These are phyloP conservation scores for Purpureocillium lavendulum DNA, from an alignment of 2,329 filamentous ascomycete genomes.

Conservation along the genomic window DNA sequence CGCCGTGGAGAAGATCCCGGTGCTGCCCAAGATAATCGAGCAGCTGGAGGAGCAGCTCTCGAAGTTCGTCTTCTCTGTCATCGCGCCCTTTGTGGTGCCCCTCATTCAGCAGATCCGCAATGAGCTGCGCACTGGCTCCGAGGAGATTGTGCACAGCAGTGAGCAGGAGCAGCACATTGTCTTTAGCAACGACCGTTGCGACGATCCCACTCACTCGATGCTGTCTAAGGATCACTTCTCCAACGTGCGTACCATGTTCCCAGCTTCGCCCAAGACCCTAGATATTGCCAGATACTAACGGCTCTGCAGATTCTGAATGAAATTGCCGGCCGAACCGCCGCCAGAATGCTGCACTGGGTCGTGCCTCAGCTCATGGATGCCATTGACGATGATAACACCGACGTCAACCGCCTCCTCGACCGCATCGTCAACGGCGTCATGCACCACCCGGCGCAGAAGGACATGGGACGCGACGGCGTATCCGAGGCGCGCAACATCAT, in stretches of 20 bases:
- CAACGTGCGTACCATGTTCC: conserved; percentile 43
- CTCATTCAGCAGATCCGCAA: conserved; percentile 80
- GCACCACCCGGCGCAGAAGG: conserved; percentile 77
- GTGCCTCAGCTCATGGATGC: conserved; percentile 83
- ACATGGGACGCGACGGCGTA: conserved; percentile 61
- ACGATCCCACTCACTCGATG: conserved; percentile 91
- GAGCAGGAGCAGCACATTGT: conserved; percentile 78
- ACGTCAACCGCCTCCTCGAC: conserved; percentile 62
- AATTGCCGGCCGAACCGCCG: conserved; percentile 74
- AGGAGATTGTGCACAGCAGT: conserved; percentile 80
- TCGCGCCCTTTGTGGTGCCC: conserved; percentile 81
- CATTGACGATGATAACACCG: conserved; percentile 70
- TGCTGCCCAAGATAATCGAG: conserved; percentile 77
- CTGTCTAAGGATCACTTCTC: conserved; percentile 93
- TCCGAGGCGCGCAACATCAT: conserved; percentile 65
- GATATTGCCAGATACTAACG: conserved; percentile 3
- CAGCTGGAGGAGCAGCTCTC: conserved; percentile 82
- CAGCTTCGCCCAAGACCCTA: not conserved
- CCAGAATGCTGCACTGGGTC: conserved; percentile 71
- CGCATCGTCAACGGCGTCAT: conserved; percentile 76
- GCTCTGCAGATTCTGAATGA: conserved; percentile 64
- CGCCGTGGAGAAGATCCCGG: conserved; percentile 76
- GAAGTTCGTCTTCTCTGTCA: conserved; percentile 82
- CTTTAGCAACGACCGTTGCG: conserved; percentile 67
- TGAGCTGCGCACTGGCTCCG: conserved; percentile 78